Evolutionary conservation across 2,329 filamentous ascomycete genomes (phyloP).

Genomic region (Purpureocillium takamizusanense): DNA sequence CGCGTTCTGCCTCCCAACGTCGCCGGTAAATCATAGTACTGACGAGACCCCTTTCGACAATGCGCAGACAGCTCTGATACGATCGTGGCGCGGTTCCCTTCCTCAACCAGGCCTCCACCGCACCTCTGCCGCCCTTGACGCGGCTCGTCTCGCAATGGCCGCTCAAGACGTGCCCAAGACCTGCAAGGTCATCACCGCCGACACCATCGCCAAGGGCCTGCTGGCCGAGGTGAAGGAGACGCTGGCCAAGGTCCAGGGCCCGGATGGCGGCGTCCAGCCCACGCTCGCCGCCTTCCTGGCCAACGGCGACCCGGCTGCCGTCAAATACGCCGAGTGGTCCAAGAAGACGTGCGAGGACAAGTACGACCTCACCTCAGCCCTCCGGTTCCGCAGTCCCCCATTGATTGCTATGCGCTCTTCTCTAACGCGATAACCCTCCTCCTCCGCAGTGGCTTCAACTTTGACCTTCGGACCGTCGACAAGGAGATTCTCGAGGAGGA

Average conservation of each 20-base stretch:
- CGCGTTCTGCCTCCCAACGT: too few species aligned
- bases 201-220: conserved; percentile 75
- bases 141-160: conserved; percentile 16
- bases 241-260: conserved; percentile 59
- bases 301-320: conserved; percentile 81
- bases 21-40: too few species aligned
- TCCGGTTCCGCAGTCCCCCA: not conserved
- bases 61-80: too few species aligned
- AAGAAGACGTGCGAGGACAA: conserved; percentile 94
- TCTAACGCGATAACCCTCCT: not conserved
- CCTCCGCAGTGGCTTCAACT: conserved; percentile 67
- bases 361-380: conserved; percentile 46
- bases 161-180: conserved; percentile 44
- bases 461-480: conserved; percentile 73
- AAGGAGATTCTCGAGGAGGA: conserved; percentile 87
- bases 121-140: not conserved
- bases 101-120: too few species aligned
- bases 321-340: conserved; percentile 95
- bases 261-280: conserved; percentile 42
- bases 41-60: too few species aligned
- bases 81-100: too few species aligned
- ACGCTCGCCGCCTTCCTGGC: conserved; percentile 86
- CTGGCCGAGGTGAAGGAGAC: conserved; percentile 70
- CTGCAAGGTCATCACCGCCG: conserved; percentile 90
- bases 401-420: too few species aligned